Base-by-base conservation (phyloP, 225 moss, liverwort and hornwort genomes). In the Straminergon stramineum region DNA sequence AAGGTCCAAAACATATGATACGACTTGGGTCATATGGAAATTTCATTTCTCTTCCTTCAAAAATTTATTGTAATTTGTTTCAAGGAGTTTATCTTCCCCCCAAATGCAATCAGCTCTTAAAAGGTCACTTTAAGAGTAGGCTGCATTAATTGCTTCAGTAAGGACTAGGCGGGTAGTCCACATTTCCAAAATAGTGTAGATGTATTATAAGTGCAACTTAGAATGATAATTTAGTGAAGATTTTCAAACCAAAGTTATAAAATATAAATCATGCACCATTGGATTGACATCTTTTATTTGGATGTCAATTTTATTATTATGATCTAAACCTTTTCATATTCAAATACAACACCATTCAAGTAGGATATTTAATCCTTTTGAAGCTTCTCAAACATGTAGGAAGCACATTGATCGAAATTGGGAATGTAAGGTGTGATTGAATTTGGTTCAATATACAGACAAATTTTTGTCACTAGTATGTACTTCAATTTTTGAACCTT, bases 381-480 rank as follows among this genome's bases (percentile, higher is more conserved):
- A 67, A n/a, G 68, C 7, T n/a, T n/a, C 13, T n/a, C 14, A n/a
- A 0, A 4, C 21, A 37, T 22, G 12, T 37, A 0, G 5, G 7
- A 21, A 6, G 37, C 20, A 6, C 7, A 69, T 22, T 22, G 13
- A 69, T 69, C 4, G 12, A 23, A 39, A 70, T 70, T 70, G 5
- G 4, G 2, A 23, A 13, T 22, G 4, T 69, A 23, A 7, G 2
- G 1, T 39, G 22, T 22, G 4, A 37, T 69, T 70, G 24, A 23
- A 39, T 39, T 5, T 0, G 0, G 4, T 4, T 70, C 22, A 39
- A 39, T 0, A 70, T 0, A 2, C 14, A 2, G 13, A 23, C 1
- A 65, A 13, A 2, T n/a, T n/a, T 69, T 69, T 69, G 7, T 20
- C 6, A 35, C 67, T 37, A 20, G 20, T 20, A 1, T n/a, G 11